phyloP scores from a whole-genome alignment of 1,284 basidiomycete species.

The Apiotrichum porosum region DNA sequence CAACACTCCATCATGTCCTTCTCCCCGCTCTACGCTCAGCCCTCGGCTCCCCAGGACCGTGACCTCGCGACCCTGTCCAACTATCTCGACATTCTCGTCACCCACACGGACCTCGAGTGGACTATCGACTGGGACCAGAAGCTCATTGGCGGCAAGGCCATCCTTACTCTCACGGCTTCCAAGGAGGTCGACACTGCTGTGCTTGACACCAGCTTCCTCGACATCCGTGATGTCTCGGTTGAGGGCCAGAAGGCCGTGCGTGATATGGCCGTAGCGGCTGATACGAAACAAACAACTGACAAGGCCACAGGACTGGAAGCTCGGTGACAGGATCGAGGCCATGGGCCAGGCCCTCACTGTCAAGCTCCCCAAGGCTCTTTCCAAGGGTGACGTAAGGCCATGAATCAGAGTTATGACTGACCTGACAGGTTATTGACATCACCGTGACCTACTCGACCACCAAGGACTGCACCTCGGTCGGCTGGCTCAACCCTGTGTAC shows the following conservation, averaged over 20 bases:
- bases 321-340: conserved; percentile 41
- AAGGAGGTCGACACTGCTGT: conserved; percentile 63
- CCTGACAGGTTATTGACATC: conserved; percentile 57
- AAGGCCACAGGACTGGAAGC: conserved; percentile 62
- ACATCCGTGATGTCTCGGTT: conserved; percentile 60
- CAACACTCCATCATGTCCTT: conserved; percentile 34
- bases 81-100: conserved; percentile 63
- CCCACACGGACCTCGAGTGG: conserved; percentile 76
- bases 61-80: conserved; percentile 79
- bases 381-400: conserved; percentile 24
- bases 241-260: conserved; percentile 55
- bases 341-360: conserved; percentile 48
- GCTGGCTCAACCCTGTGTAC: conserved; percentile 83
- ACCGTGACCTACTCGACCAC: conserved; percentile 70
- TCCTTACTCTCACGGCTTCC: conserved; percentile 53
- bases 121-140: conserved; percentile 67
- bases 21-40: conserved; percentile 21
- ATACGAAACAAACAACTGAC: too few relatives aligned
- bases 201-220: conserved; percentile 75
- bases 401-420: too few relatives aligned
- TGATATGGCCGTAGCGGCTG: conserved; percentile 3
- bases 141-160: conserved; percentile 67
- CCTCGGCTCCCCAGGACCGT: conserved; percentile 18
- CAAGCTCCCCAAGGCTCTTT: conserved; percentile 33
- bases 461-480: conserved; percentile 73